Percentiles rank a stretch among this genome's conserved stretches.
Evolutionary conservation across 495 filamentous ascomycete species (phyloP).

Genomic region (Podospora anserina): DNA sequence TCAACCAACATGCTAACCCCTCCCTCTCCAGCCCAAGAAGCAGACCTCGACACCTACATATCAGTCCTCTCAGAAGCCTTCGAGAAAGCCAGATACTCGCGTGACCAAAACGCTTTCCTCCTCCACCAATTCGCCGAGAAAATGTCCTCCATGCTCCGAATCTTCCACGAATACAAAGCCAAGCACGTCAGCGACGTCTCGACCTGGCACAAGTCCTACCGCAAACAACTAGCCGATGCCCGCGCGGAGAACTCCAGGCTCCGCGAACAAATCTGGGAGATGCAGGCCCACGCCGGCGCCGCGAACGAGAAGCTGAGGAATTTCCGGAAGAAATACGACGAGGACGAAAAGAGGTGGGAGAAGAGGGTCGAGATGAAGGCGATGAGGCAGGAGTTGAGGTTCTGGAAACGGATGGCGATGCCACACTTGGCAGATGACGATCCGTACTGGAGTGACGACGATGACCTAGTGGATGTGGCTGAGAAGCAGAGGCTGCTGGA

Average conservation of each 20-base stretch:
- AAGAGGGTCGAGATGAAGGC: constrained; percentile 43
- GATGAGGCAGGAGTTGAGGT: constrained; percentile 47
- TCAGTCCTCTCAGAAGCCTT: constrained; percentile 52
- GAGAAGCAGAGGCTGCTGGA: constrained; percentile 49
- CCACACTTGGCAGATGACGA: constrained; percentile 49
- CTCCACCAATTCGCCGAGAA: constrained; percentile 47
- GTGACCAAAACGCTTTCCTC: constrained; percentile 52
- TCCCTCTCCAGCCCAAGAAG: constrained; percentile 40
- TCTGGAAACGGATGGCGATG: constrained; percentile 57
- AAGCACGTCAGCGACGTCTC: constrained; percentile 50
- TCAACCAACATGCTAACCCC: constrained; percentile 12
- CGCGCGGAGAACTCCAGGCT: constrained; percentile 54
- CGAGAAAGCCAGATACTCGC: constrained; percentile 49
- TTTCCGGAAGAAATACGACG: constrained; percentile 48
- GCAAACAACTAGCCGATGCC: constrained; percentile 54
- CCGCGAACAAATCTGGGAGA: constrained; percentile 56
- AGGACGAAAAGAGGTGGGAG: constrained; percentile 46
- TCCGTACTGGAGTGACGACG: constrained; percentile 54
- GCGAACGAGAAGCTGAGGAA: constrained; percentile 50
- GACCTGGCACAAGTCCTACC: constrained; percentile 55
- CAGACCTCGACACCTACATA: constrained; percentile 50
- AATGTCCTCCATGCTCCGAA: constrained; percentile 47
- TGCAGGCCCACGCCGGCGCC: constrained; percentile 48
- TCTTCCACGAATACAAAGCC: constrained; percentile 53
- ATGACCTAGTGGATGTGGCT: constrained; percentile 51